Base-by-base conservation (phyloP, 306 rosid species). In the Gastrolobium villosum region DNA sequence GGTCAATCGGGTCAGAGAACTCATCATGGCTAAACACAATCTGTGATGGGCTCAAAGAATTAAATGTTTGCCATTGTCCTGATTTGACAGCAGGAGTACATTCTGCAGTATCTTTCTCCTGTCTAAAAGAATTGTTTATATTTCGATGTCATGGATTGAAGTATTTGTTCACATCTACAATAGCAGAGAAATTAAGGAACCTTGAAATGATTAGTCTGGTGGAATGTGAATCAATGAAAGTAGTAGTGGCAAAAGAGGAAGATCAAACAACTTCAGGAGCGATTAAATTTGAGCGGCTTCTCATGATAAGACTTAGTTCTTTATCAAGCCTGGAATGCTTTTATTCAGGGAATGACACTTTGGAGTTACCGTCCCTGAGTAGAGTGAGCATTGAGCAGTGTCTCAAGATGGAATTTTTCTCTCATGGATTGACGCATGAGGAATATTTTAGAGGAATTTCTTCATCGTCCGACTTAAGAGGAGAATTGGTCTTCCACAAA, bases 361-460 rank as follows among this genome's bases (percentile, higher is more conserved):
- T 71, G 65, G 7, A 15, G 11, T 60, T 60, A 32, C 65, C 65
- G 3, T 32, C 59, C 66, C n/a, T 63, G 65, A 67, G n/a, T 56
- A 7, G 2, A 20, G 40, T 77, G 57, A 10, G 9, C 7, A 57
- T 77, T 6, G 0, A 3, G 1, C 11, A 65, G 1, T 65, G 75
- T 37, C 74, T 55, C 11, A 40, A 35, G 31, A 59, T 57, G 70
- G 26, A 57, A 2, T 2, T 5, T 45, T 68, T 78, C 28, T 69
- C 59, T 44, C 2, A 7, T 0, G 70, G 75, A 14, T 3, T 0
- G 4, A 2, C 46, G 46, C 6, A 5, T 6, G 56, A 43, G 2
- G 43, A 60, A 60, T 32, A 41, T 13, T 60, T 13, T 60, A 60
- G 65, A 10, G 43, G 65, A 60, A 57, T 57, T 57, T 7, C 5